A percentile compares a stretch with the other conserved stretches of the same genome.
Conservation (phyloP, 1,284 basidiomycete genomes). For the Ceratobasidium sp. region DNA sequence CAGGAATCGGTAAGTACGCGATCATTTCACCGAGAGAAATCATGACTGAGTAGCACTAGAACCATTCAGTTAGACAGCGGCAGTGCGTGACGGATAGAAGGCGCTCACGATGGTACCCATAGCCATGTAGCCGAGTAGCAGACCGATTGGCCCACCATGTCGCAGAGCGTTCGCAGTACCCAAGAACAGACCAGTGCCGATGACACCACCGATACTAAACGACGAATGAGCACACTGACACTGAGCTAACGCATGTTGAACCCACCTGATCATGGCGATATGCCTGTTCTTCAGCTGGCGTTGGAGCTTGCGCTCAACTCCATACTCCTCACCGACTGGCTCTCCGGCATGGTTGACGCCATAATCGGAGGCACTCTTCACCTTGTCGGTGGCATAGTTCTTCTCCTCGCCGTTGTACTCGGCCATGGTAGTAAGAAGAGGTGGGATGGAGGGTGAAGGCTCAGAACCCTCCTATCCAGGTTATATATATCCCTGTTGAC, state of each 20-base stretch:
- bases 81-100: constrained; percentile 54
- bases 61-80: constrained; percentile 65
- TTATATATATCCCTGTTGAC: constrained; percentile 21
- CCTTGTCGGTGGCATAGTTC: constrained; percentile 24
- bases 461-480: neutral
- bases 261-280: constrained; percentile 48
- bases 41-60: constrained; percentile 74
- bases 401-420: constrained; percentile 14
- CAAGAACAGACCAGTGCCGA: constrained; percentile 68
- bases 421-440: constrained; percentile 21
- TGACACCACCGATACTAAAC: constrained; percentile 70
- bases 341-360: constrained; percentile 38
- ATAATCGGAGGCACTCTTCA: constrained; percentile 29
- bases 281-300: constrained; percentile 50
- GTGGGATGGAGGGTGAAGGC: neutral
- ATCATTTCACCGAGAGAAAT: constrained; percentile 73
- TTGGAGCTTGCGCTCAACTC: constrained; percentile 40
- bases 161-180: constrained; percentile 36
- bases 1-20: constrained; percentile 76
- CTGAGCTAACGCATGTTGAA: neutral
- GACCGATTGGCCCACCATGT: constrained; percentile 50
- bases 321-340: constrained; percentile 37
- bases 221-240: constrained; percentile 17
- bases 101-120: constrained; percentile 78
- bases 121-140: constrained; percentile 54